Evolutionary conservation across 1,139 yeast genomes (phyloP), one percentile per base, ranked within the genome.

Genomic region (Candida sojae): DNA sequence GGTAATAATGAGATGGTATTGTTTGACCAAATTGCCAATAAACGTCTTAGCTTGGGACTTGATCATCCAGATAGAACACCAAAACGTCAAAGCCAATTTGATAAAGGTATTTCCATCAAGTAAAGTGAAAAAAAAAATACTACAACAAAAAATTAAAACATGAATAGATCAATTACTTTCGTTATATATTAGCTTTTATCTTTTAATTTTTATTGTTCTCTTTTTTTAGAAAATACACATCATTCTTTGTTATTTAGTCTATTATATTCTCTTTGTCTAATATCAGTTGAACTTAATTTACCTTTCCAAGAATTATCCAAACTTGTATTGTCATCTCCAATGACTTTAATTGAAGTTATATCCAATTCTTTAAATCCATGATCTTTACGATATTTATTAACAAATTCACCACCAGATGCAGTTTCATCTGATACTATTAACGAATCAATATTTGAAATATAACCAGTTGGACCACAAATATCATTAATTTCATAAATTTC

Each of bases 401-500:
- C 85, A 53, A 74, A 73, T 0, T 71, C 79, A 0, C 90, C 98
- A 5, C 99, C 99, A 13, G 77, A 63, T 0, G 76, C 68, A 0
- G 97, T 87, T 60, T 95, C 99, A 39, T 81, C 75, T 56, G 96
- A 88, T 6, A 93, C 83, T 0, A 92, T 83, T 48, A 95, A 75
- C 0, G 91, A 87, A 56, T 91, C 87, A 39, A 95, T 89, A 37
- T 83, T 84, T 23, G 76, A 75, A 2, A 88, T 75, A n/a, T 79
- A 76, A 0, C 92, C 96, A 0, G 99, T 91, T 1, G 99, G 99
- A 0, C 99, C 99, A 67, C 96, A 91, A 0, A 92, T 79, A 63
- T 95, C 99, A 51, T 83, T 79, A 37, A 95, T 84, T 57, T 86
- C 82, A 47, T 77, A 80, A 6, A 72, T 56, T 39, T 68, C 68